Evolutionary conservation across 441 rosid species (phyloP).

Genomic region (Gossypium gossypioides): DNA sequence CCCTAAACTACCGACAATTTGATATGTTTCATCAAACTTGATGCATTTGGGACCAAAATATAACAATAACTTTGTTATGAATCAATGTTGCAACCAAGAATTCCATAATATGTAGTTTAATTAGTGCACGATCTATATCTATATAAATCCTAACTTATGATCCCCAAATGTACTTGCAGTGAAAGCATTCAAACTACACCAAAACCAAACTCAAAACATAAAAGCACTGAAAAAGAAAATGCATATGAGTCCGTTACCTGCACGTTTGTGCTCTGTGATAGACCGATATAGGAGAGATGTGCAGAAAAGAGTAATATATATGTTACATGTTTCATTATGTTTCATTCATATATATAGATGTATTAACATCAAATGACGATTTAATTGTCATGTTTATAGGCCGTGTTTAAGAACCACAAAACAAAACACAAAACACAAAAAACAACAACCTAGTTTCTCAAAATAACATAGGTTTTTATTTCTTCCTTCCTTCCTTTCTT

Average conservation of each 20-base stretch:
- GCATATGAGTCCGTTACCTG: constrained; percentile 28
- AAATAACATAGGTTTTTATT: too few relatives aligned
- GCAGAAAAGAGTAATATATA: constrained; percentile 42
- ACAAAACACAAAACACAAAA: too few relatives aligned
- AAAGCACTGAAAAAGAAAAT: neutral
- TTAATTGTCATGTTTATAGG: too few relatives aligned
- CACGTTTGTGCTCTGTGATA: constrained; percentile 63
- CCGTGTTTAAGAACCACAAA: too few relatives aligned
- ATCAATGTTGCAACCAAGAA: neutral
- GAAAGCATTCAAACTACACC: neutral
- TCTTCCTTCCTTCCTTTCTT: too few relatives aligned
- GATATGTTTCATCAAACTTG: neutral
- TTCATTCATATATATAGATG: too few relatives aligned
- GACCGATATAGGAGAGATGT: constrained; percentile 58
- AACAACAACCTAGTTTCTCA: too few relatives aligned
- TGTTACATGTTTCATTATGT: too few relatives aligned
- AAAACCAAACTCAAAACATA: neutral
- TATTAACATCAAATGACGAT: too few relatives aligned
- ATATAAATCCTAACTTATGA: neutral
- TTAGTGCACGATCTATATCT: neutral
- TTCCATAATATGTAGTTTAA: neutral
- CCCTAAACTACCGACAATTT: neutral
- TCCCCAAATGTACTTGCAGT: neutral
- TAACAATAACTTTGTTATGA: neutral
- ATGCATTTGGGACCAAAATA: neutral